Conservation (phyloP, 805 yeast species). For the Wickerhamiella domercqiae region DNA sequence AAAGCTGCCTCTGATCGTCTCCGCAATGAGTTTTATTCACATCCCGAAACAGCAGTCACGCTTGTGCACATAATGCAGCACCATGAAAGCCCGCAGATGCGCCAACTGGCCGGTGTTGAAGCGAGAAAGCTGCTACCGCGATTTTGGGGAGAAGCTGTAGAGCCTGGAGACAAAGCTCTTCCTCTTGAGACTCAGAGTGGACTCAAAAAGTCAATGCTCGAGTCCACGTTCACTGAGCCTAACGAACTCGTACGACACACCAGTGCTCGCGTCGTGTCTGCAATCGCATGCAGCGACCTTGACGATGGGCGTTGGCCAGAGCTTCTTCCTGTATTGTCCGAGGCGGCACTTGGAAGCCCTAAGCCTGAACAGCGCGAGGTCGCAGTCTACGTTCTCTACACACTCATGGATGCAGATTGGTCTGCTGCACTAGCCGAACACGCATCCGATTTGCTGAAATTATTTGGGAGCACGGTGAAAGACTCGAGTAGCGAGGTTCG, state of each 20-base stretch:
- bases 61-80: constrained; percentile 66
- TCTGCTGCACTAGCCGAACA: constrained; percentile 12
- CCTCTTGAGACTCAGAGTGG: constrained; percentile 37
- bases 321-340: constrained; percentile 54
- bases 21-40: constrained; percentile 56
- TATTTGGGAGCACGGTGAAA: constrained; percentile 53
- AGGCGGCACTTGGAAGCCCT: constrained; percentile 40
- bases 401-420: constrained; percentile 45
- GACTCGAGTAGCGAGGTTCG: constrained; percentile 52
- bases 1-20: constrained; percentile 69
- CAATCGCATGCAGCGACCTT: constrained; percentile 67
- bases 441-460: constrained; percentile 49
- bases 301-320: constrained; percentile 59
- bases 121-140: constrained; percentile 65
- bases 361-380: constrained; percentile 56
- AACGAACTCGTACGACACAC: constrained; percentile 66
- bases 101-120: constrained; percentile 93
- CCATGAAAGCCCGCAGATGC: constrained; percentile 52
- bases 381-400: constrained; percentile 62
- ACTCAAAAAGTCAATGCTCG: constrained; percentile 54
- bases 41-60: constrained; percentile 62
- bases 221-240: constrained; percentile 50
- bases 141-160: constrained; percentile 39
- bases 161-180: constrained; percentile 21
- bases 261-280: constrained; percentile 74